Percentiles rank a stretch among this genome's conserved stretches.
Conservation (phyloP, 2,329 filamentous ascomycete genomes). For the Albophoma yamanashiensis region DNA sequence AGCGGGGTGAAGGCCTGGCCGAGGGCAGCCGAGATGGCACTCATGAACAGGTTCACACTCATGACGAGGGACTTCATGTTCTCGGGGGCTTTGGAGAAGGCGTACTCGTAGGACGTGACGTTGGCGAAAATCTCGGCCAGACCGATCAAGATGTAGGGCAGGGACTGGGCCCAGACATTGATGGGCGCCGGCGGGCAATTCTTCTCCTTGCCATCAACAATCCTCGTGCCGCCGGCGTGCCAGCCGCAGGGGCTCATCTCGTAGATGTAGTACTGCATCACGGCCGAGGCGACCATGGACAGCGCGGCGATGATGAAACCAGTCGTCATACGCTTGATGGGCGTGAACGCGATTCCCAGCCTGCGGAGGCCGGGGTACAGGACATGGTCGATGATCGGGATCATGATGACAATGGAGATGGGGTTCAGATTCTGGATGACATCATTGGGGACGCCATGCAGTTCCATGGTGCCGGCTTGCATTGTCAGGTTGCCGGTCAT, state of each 20-base stretch:
- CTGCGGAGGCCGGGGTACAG: slow-evolving; percentile 60
- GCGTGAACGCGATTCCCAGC: slow-evolving; percentile 54
- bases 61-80: slow-evolving; percentile 75
- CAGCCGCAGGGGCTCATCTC: slow-evolving; percentile 48
- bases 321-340: slow-evolving; percentile 63
- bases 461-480: slow-evolving; percentile 56
- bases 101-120: slow-evolving; percentile 59
- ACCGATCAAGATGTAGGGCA: slow-evolving; percentile 40
- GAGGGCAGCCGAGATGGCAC: slow-evolving; percentile 56
- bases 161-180: slow-evolving; percentile 51
- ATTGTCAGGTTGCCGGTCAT: slow-evolving; percentile 50
- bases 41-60: slow-evolving; percentile 60
- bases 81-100: slow-evolving; percentile 65
- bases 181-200: slow-evolving; percentile 47
- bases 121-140: slow-evolving; percentile 43
- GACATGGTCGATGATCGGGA: slow-evolving; percentile 58
- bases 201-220: slow-evolving; percentile 17
- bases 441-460: slow-evolving; percentile 67
- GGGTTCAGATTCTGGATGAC: slow-evolving; percentile 68
- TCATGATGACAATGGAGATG: slow-evolving; percentile 64
- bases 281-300: slow-evolving; percentile 47
- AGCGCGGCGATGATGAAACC: slow-evolving; percentile 57
- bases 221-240: slow-evolving; percentile 27
- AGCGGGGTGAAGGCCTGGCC: slow-evolving; percentile 58
- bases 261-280: slow-evolving; percentile 56